A percentile compares a stretch with the other conserved stretches of the same genome.
phyloP scores from a whole-genome alignment of 179 eudicot species.

The Camellia oleifera region DNA sequence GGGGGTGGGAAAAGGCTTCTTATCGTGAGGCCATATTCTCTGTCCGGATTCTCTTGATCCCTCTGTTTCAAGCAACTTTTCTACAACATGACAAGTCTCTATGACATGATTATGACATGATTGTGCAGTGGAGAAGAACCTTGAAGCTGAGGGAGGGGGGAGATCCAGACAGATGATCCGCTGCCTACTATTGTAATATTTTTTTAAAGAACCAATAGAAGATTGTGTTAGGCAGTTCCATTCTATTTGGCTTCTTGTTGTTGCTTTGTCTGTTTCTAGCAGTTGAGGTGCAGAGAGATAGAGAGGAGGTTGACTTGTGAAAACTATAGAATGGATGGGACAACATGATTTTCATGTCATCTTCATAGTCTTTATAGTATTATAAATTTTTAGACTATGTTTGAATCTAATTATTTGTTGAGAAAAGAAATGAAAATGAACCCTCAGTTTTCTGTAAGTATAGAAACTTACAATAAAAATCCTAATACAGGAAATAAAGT shows the following conservation, averaged over 20 bases:
- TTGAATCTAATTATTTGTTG: no score
- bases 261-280: conserved; percentile 37
- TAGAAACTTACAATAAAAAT: background rate
- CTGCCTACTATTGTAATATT: background rate
- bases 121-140: no score
- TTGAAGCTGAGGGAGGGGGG: no score
- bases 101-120: no score
- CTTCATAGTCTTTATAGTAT: background rate
- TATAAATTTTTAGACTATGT: background rate
- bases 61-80: no score
- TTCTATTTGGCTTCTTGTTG: conserved; percentile 21
- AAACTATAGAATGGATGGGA: conserved; percentile 14
- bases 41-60: no score
- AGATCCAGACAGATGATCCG: no score
- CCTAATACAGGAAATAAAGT: background rate
- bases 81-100: no score
- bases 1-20: no score
- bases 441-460: background rate
- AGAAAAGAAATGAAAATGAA: no score
- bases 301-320: conserved; percentile 15
- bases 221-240: background rate
- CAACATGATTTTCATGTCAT: background rate
- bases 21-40: no score
- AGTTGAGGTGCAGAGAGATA: conserved; percentile 30
- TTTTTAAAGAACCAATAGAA: background rate